Percentiles rank a stretch among this genome's conserved stretches.
Evolutionary conservation across 805 yeast species (phyloP).

Genomic region (Candida wancherniae): DNA sequence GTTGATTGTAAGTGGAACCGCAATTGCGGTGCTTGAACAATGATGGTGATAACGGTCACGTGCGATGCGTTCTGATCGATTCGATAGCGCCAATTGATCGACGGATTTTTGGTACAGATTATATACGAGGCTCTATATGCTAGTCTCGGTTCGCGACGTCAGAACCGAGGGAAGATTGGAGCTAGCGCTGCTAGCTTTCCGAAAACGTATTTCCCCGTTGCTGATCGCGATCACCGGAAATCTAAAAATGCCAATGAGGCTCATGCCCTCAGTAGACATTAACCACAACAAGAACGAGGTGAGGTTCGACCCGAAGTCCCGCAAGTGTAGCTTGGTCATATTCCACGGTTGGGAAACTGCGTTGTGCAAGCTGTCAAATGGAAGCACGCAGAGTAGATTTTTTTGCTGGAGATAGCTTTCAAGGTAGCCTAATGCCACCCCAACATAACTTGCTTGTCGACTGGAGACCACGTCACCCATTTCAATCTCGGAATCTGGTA

Average conservation of each 20-base stretch:
- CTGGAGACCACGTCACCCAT: slow-evolving; percentile 7
- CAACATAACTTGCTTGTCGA: slow-evolving; percentile 8
- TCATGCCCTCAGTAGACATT: slow-evolving; percentile 11
- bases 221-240: slow-evolving; percentile 3
- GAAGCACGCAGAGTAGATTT: slow-evolving; percentile 3
- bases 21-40: no score
- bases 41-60: no score
- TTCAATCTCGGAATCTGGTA: not conserved
- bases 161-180: no score
- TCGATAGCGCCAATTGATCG: no score
- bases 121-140: no score
- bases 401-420: not conserved
- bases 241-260: slow-evolving; percentile 8
- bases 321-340: slow-evolving; percentile 1
- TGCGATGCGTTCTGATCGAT: no score
- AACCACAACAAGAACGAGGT: slow-evolving; percentile 8
- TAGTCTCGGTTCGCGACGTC: no score
- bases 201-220: slow-evolving; percentile 1
- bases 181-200: no score
- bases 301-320: slow-evolving; percentile 2
- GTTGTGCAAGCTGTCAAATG: slow-evolving; percentile 8
- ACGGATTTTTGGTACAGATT: not conserved
- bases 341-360: slow-evolving; percentile 6
- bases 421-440: slow-evolving; percentile 4
- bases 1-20: no score